These are phyloP conservation scores for Leonotis leonurus DNA, from an alignment of 257 asterid genomes.

Conservation along the genomic window DNA sequence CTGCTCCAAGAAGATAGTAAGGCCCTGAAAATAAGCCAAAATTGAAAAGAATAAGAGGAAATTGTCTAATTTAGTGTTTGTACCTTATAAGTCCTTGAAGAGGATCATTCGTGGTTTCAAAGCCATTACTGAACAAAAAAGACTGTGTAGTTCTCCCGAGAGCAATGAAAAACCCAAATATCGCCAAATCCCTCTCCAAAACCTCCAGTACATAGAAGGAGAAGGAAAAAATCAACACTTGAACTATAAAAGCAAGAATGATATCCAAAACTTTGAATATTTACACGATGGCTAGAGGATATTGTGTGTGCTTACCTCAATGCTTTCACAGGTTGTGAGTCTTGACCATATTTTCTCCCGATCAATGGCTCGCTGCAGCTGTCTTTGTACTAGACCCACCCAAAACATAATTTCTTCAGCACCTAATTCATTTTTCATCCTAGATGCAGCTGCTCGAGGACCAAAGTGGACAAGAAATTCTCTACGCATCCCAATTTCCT, in stretches of 20 bases:
- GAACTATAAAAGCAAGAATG: constrained; percentile 7
- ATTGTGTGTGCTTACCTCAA: constrained; percentile 59
- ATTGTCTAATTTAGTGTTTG: constrained; percentile 13
- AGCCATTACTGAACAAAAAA: constrained; percentile 70
- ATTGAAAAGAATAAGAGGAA: constrained; percentile 6
- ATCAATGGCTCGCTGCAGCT: constrained; percentile 77
- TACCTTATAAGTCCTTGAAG: constrained; percentile 82
- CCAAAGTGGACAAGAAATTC: constrained; percentile 97
- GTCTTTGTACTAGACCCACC: constrained; percentile 82
- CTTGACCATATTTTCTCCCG: constrained; percentile 99
- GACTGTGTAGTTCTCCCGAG: constrained; percentile 86
- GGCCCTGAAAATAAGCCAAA: neutral
- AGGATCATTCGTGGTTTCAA: constrained; percentile 49
- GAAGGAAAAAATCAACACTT: neutral
- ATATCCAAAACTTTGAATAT: neutral
- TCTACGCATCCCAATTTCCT: constrained; percentile 72
- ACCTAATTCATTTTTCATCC: constrained; percentile 48
- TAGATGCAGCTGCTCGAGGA: constrained; percentile 75
- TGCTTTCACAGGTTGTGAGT: constrained; percentile 87
- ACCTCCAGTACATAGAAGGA: constrained; percentile 42
- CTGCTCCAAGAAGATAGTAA: constrained; percentile 36
- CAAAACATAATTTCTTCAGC: constrained; percentile 82
- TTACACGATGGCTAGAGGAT: neutral
- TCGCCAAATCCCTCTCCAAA: constrained; percentile 85
- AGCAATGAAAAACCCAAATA: constrained; percentile 96